Base-by-base conservation (phyloP, 2,329 filamentous ascomycete species). In the Kalmusia sp. region DNA sequence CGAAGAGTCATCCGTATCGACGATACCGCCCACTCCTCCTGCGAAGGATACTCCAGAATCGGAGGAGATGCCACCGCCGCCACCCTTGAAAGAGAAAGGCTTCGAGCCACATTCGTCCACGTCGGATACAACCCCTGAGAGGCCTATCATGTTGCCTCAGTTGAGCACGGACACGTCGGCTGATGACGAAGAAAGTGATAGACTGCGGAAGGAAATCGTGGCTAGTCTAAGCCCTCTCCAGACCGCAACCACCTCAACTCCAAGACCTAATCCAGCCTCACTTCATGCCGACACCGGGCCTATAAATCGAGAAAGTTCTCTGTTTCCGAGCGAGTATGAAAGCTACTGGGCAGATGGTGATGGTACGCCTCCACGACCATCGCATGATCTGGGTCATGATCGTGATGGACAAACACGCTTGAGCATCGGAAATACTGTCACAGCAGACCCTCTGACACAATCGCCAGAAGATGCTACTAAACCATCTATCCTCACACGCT, bases 201-300 rank as follows among this genome's bases (percentile, higher is more conserved):
- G 84, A 51, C 71, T 93, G 40, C 82, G 86, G 24, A 87, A 91
- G 54, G 90, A 93, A 63, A 93, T 93, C 49, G 85, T 91, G 48
- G 85, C 84, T 52, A 89, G 86, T 35, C 77, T 93, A 2, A 68
- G 53, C 33, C 70, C 87, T 0, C 68, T 77, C 11, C 59, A 58
- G 44, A 57, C 58, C 30, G 57, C 60, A 11, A 59, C 56, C n/a
- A 55, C 54, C 8, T 55, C 61, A 27, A 52, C 46, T 14, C 37
- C 47, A 19, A 63, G 68, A 22, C 45, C 62, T 1, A 65, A 67
- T 17, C 51, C 59, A 17, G 43, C 54, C 27, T 66, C 73, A 4
- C 55, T 73, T 8, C 72, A 67, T 38, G 61, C 68, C 15, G 54
- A 34, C 2, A 58, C 61, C n/a, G 40, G 57, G 27, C 55, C 40